Conservation (phyloP, 768 basidiomycete genomes). For the Suillus decipiens region DNA sequence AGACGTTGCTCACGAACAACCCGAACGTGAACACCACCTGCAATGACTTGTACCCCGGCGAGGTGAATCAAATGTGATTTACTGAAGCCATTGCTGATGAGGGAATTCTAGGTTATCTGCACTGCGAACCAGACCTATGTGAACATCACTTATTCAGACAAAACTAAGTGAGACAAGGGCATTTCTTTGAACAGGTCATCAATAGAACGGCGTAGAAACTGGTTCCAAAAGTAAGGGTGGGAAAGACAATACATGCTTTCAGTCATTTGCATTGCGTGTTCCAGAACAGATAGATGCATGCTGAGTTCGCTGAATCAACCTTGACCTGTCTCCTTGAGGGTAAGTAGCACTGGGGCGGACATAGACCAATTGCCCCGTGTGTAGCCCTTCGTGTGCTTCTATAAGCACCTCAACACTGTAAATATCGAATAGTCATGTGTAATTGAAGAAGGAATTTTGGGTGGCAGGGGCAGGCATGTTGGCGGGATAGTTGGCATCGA, state of each 20-base stretch:
- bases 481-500: no score
- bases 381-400: constrained; percentile 46
- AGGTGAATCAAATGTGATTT: constrained; percentile 40
- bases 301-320: constrained; percentile 10
- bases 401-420: constrained; percentile 61
- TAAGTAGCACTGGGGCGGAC: constrained; percentile 41
- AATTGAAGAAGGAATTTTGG: not conserved
- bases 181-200: constrained; percentile 9
- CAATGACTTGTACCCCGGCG: constrained; percentile 56
- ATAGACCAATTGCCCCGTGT: constrained; percentile 38
- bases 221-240: not conserved
- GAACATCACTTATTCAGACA: not conserved
- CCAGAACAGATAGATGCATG: constrained; percentile 20
- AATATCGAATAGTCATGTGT: constrained; percentile 35
- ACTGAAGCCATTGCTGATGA: constrained; percentile 6
- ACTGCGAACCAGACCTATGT: constrained; percentile 26
- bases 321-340: constrained; percentile 38
- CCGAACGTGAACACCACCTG: constrained; percentile 57
- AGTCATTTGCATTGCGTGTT: not conserved
- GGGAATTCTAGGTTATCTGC: constrained; percentile 24
- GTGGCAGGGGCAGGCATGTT: no score
- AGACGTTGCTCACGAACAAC: constrained; percentile 59
- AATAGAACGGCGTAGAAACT: not conserved
- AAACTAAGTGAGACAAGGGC: not conserved
- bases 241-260: not conserved